Percentiles rank a stretch among this genome's conserved stretches.
These are phyloP conservation scores for Microcyclospora tardicrescens DNA, from an alignment of 2,329 filamentous ascomycete species.

Conservation along the genomic window DNA sequence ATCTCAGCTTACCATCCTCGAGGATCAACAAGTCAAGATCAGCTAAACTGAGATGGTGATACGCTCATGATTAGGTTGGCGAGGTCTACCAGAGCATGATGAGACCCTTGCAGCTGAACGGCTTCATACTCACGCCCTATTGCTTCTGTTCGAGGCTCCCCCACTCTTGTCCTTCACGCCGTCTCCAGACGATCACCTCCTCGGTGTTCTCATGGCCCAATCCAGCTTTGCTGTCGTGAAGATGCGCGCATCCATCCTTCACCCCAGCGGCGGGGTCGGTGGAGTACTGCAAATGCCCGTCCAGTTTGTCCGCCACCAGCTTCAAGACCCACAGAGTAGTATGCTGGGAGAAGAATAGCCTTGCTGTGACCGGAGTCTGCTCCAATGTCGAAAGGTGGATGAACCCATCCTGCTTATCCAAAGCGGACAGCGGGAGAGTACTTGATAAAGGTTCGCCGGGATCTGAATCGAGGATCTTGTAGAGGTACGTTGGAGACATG, in stretches of 20 bases:
- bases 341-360: constrained; percentile 14
- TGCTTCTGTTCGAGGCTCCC: no score
- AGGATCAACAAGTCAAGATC: no score
- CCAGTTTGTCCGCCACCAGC: constrained; percentile 10
- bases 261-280: constrained; percentile 5
- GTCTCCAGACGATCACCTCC: constrained; percentile 7
- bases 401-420: constrained; percentile 18
- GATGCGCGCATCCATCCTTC: constrained; percentile 13
- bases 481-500: constrained; percentile 9
- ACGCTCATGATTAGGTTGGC: no score
- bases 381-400: constrained; percentile 16
- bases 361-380: constrained; percentile 17
- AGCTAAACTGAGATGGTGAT: no score
- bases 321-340: constrained; percentile 15
- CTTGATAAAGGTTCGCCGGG: constrained; percentile 13
- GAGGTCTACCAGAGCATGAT: no score
- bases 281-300: constrained; percentile 11
- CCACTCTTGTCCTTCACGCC: no score
- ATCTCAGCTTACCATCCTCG: no score
- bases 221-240: constrained; percentile 11
- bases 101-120: no score
- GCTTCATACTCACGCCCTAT: no score
- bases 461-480: constrained; percentile 18
- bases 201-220: constrained; percentile 13
- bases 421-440: constrained; percentile 11